Evolutionary conservation across 768 basidiomycete species (phyloP), one percentile per base, ranked within the genome.

Genomic region (Phylloporus sp.): DNA sequence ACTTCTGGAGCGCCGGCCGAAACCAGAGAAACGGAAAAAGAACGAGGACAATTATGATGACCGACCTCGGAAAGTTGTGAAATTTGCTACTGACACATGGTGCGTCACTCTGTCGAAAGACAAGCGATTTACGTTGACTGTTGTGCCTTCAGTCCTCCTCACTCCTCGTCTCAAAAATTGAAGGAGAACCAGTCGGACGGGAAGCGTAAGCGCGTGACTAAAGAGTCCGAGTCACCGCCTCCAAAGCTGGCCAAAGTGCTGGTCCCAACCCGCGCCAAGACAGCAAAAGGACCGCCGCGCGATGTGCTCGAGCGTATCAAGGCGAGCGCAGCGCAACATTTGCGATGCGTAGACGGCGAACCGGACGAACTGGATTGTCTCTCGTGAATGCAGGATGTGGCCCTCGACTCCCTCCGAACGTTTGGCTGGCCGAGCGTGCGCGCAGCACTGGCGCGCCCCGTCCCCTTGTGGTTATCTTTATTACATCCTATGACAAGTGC

Each of bases 281-380:
- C 38, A 7, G 39, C 44, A 13, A 67, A 59, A 50, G 71, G 72
- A 7, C 72, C 69, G 2, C 73, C 73, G 0, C 69, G 54, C 18
- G 65, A 69, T 21, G 66, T 74, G 3, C 62, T 74, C 8, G 64
- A 65, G 31, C 66, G 70, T 40, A 63, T 74, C 24, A 66, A 59
- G 40, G 63, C 68, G 13, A 63, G 68, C 23, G 58, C 58, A 1
- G 54, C 45, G 11, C 55, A 56, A 28, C 41, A 56, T 42, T 32
- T 51, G 11, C 46, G 39, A n/a, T 40, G 48, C 27, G 45, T 46
- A 7, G 58, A 67, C 24, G 65, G 67, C 46, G 75, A 73, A 42
- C 68, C 72, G 7, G 75, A 76, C 46, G 72, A 73, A 23, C 63
- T 76, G 37, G 73, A 76, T 49, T 76, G 73, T 50, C 60, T 76